Evolutionary conservation across 495 filamentous ascomycete species (phyloP).

Genomic region (Xylaria acuta): DNA sequence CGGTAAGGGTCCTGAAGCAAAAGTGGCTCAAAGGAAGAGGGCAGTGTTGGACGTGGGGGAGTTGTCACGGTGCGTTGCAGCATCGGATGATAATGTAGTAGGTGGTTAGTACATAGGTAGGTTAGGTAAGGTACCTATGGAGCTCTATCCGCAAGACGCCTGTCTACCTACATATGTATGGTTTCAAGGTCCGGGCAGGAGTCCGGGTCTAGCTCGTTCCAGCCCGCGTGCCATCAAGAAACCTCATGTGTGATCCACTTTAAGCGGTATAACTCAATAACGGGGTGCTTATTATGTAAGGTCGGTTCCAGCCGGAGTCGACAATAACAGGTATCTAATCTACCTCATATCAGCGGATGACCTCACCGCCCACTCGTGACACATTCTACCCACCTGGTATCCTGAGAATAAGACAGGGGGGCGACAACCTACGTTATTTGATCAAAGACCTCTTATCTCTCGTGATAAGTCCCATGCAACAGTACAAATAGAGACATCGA

Average conservation of each 20-base stretch:
- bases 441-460: conserved; percentile 5
- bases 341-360: conserved; percentile 10
- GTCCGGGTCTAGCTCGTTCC: background rate
- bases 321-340: background rate
- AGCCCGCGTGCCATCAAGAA: background rate
- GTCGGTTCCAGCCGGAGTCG: too few species aligned
- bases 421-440: background rate
- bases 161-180: too few species aligned
- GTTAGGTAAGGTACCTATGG: background rate
- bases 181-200: background rate
- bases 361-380: conserved; percentile 16
- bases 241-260: background rate
- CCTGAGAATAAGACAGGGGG: background rate
- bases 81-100: background rate
- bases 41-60: conserved; percentile 13
- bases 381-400: too few species aligned
- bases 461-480: background rate
- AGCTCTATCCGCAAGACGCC: conserved; percentile 3
- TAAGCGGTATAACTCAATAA: conserved; percentile 13
- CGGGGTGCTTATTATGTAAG: conserved; percentile 5
- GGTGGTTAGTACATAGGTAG: too few species aligned
- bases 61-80: conserved; percentile 12
- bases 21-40: conserved; percentile 8
- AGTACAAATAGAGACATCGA: background rate
- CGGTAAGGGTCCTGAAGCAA: background rate